Evolutionary conservation across 2,329 filamentous ascomycete genomes (phyloP), one percentile per base, ranked within the genome.

Genomic region (Camillea tinctor): DNA sequence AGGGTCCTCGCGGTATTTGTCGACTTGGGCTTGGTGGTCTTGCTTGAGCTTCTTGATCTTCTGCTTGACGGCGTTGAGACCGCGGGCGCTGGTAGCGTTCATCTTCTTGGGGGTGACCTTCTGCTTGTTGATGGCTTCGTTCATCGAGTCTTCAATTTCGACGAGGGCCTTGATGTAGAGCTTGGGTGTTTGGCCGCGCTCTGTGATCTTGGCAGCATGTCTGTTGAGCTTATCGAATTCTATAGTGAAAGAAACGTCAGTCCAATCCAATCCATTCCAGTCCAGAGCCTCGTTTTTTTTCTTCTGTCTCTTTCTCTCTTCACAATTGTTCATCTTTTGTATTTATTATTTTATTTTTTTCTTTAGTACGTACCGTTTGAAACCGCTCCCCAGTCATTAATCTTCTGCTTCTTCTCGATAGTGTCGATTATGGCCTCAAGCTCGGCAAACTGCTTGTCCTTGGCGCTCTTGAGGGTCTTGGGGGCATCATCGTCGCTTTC

Each of bases 41-140:
- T 96, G 96, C 84, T 94, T 96, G 80, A 94, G 94, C 86, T 97
- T 98, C 87, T 94, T 93, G 82, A 99, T 92, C 80, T 93, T 93
- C 78, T 99, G 95, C 81, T 97, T 96, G 73, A 98, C 91, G 64
- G 93, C 92, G 77, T 98, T 99, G 72, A 99, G 86, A 72, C 93
- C 93, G 79, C 93, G 92, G 67, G 93, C 90, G 74, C 94, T 96
- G 73, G 89, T 95, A 64, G 93, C 93, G 80, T 97, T 99, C 93
- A 98, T 97, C 85, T 97, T 98, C 87, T 97, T 97, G 65, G 89
- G 88, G 2, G 91, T 91, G 68, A 96, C 91, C 83, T 99, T 99
- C 75, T 96, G 92, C 85, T 97, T 97, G 71, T 93, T 88, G 66
- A 96, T 86, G 22, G 93, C 89, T 82, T 99, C 96, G 74, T 93